Base-by-base conservation (phyloP, 1,284 basidiomycete genomes). In the Ustilago cynodontis region DNA sequence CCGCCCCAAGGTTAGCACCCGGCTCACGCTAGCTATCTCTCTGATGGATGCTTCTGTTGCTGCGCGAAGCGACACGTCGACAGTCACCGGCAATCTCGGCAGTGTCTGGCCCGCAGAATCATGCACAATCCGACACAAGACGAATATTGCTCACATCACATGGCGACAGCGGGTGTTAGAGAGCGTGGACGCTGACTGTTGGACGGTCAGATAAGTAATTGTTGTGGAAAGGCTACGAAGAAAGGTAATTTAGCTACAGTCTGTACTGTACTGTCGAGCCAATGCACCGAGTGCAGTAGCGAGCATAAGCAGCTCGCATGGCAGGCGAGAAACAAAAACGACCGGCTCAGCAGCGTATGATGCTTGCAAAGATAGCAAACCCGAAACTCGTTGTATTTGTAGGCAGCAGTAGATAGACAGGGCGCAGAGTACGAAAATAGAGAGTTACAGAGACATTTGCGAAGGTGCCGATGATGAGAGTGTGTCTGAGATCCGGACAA, bases 261-360 rank as follows among this genome's bases (percentile, higher is more conserved):
- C n/a, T n/a, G n/a, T n/a, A n/a, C n/a, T n/a, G 16, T 33, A 5
- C 16, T 52, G n/a, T 31, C 13, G n/a, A 16, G 24, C 8, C 18
- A 26, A 14, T 20, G 28, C 50, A 33, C 2, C 18, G 18, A 22
- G 29, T 13, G 51, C 51, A 35, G 31, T 20, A 18, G 33, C 29
- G 45, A 24, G 31, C 16, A 11, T 24, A 29, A 1, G 29, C 31
- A 61, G 47, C 49, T 63, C 61, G 61, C 37, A 9, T 56, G 4
- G 53, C 33, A 64, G 52, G 33, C 62, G 62, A 64, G 62, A 58
- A 64, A 64, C 54, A 50, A 64, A 57, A 62, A 11, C 35, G 22
- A 55, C 24, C 20, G 37, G 53, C 53, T 55, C 53, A 20, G 33
- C 53, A 20, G 37, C 16, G 22, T 26, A 41, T 28, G 53, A 39